Base-by-base conservation (phyloP, 2,329 filamentous ascomycete species). In the Dryadomyces quercus-mongolicae region DNA sequence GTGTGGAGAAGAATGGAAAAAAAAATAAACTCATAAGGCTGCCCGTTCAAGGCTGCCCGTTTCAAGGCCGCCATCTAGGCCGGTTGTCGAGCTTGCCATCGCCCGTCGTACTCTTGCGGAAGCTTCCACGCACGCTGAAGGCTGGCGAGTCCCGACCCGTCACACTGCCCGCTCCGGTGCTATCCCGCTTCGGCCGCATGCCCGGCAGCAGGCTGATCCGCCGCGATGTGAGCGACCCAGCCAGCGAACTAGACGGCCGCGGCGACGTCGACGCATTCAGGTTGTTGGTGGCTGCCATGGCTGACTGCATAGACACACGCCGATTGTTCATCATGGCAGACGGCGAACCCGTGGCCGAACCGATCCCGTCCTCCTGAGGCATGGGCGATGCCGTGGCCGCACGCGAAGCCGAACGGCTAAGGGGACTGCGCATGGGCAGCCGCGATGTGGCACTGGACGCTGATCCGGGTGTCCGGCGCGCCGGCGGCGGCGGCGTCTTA, bases 391-490 rank as follows among this genome's bases (percentile, higher is more conserved):
- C 36, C 36, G 36, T 40, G 36, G 36, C 36, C 36, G 36, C 15
- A 5, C 36, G 25, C 25, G 25, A 31, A 4, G 25, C 25, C 4
- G 25, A 31, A 40, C 77, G 73, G 38, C 65, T 63, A 1, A 77
- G 64, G 2, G 76, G 70, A 57, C 71, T 77, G 20, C 77, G 75
- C 34, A 76, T 69, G 2, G 78, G 77, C 22, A 81, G 65, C 60
- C 68, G 76, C 12, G 77, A 76, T 8, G 66, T 66, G 2, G 72
- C 72, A 9, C 65, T 60, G 0, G 73, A 68, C 7, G 71, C 70
- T 13, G 74, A 70, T 0, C 74, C 75, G 25, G 62, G 60, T 1
- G 74, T 72, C 42, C 71, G 70, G 12, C 67, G 62, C 2, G 68
- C 63, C 3, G 72, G 68, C 0, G 71, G 70, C 49, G 61, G 68